Conservation (phyloP, 83 land plant genomes). For the Picea abies region DNA sequence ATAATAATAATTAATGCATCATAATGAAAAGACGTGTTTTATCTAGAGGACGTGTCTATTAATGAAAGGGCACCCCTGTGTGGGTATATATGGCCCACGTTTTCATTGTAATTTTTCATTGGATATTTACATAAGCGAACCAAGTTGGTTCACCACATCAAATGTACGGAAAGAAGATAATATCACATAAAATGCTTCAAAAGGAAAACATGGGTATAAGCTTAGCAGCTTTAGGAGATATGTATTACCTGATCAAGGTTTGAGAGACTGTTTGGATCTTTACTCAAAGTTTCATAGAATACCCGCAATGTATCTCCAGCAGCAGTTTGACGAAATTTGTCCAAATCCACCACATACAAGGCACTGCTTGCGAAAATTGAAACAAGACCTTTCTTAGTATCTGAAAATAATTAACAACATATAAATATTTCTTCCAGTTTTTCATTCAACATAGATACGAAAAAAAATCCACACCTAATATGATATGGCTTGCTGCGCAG, state of each 20-base stretch:
- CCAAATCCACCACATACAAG: conserved; percentile 94
- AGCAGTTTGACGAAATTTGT: conserved; percentile 90
- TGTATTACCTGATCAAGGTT: conserved; percentile 90
- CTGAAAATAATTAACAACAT: conserved; percentile 1
- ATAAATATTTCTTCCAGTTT: background rate
- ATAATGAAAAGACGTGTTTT: no score
- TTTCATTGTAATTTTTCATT: no score
- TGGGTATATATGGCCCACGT: no score
- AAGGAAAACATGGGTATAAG: background rate
- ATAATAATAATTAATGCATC: no score
- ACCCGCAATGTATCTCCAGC: conserved; percentile 96
- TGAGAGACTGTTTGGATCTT: conserved; percentile 96
- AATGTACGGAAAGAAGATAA: background rate
- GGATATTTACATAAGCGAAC: no score
- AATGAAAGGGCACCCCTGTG: no score
- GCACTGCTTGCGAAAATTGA: conserved; percentile 59
- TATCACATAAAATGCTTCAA: background rate
- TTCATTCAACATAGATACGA: conserved; percentile 8
- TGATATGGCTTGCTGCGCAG: conserved; percentile 93
- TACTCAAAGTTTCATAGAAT: conserved; percentile 92
- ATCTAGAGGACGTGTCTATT: no score
- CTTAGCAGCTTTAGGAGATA: background rate
- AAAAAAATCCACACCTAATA: conserved; percentile 59
- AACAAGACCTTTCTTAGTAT: background rate
- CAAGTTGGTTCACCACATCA: no score